Evolutionary conservation across 768 basidiomycete species (phyloP).

Genomic region (Solioccasus polychromus): DNA sequence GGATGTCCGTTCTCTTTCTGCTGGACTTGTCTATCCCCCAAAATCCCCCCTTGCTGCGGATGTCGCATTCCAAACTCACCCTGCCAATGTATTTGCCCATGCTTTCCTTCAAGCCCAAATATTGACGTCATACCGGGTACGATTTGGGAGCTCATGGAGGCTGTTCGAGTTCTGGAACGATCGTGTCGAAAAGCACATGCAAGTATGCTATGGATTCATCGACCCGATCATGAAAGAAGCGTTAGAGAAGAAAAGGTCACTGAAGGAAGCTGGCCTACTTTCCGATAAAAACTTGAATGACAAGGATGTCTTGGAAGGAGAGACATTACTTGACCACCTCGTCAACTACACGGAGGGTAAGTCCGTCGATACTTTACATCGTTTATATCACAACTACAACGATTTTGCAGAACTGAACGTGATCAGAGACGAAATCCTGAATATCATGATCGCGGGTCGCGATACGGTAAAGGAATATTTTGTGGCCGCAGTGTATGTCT

Average conservation of each 20-base stretch:
- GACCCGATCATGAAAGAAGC: constrained; percentile 52
- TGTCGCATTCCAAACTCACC: constrained; percentile 24
- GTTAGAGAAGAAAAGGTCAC: constrained; percentile 36
- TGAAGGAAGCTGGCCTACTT: constrained; percentile 21
- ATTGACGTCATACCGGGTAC: constrained; percentile 36
- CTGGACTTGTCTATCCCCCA: constrained; percentile 47
- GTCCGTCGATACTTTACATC: background rate
- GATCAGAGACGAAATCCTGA: constrained; percentile 35
- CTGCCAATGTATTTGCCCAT: constrained; percentile 41
- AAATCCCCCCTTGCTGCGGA: constrained; percentile 12
- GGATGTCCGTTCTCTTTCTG: constrained; percentile 44
- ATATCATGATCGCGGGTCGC: constrained; percentile 37
- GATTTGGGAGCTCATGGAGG: constrained; percentile 48
- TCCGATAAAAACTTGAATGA: constrained; percentile 6
- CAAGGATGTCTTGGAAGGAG: constrained; percentile 17
- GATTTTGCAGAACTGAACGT: constrained; percentile 25
- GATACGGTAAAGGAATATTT: constrained; percentile 27
- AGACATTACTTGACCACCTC: constrained; percentile 31
- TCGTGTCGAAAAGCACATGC: constrained; percentile 42
- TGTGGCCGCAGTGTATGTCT: background rate
- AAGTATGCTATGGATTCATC: constrained; percentile 48
- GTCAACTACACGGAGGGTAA: constrained; percentile 29
- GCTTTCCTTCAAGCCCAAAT: constrained; percentile 52
- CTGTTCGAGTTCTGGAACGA: constrained; percentile 52
- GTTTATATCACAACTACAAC: background rate